Conservation (phyloP, 1,139 yeast species). For the Pichia sp. region DNA sequence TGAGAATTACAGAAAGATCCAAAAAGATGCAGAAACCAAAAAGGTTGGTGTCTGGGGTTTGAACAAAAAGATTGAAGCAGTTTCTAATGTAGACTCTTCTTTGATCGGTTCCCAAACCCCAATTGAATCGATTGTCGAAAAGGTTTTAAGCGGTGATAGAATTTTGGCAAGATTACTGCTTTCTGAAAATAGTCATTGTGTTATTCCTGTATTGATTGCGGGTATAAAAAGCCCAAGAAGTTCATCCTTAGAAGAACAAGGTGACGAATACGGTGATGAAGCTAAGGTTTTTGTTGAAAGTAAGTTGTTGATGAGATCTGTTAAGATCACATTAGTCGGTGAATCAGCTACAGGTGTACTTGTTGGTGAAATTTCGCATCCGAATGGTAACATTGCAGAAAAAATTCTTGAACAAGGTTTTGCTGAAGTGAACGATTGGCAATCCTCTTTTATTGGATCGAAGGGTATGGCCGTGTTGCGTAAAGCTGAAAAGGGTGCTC, state of each 20-base stretch:
- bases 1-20: slow-evolving; percentile 32
- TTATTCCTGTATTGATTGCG: slow-evolving; percentile 58
- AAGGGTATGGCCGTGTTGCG: slow-evolving; percentile 53
- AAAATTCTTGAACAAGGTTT: slow-evolving; percentile 60
- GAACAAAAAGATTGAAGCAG: slow-evolving; percentile 24
- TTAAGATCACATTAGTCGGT: slow-evolving; percentile 52
- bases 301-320: slow-evolving; percentile 58
- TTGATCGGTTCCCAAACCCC: slow-evolving; percentile 33
- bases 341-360: slow-evolving; percentile 57
- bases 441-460: slow-evolving; percentile 64
- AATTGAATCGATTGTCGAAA: slow-evolving; percentile 57
- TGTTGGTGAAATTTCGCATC: slow-evolving; percentile 48
- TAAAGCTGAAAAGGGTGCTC: slow-evolving; percentile 63
- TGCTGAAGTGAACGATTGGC: slow-evolving; percentile 79
- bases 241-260: slow-evolving; percentile 31
- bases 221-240: slow-evolving; percentile 72
- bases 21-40: slow-evolving; percentile 43
- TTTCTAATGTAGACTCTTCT: slow-evolving; percentile 24
- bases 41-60: slow-evolving; percentile 50
- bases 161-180: slow-evolving; percentile 49
- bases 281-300: slow-evolving; percentile 61
- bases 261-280: slow-evolving; percentile 50
- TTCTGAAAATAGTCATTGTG: slow-evolving; percentile 34
- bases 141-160: slow-evolving; percentile 73
- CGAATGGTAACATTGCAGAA: slow-evolving; percentile 72